Evolutionary conservation across 768 basidiomycete species (phyloP).

Genomic region (Tephrocybe rancida): DNA sequence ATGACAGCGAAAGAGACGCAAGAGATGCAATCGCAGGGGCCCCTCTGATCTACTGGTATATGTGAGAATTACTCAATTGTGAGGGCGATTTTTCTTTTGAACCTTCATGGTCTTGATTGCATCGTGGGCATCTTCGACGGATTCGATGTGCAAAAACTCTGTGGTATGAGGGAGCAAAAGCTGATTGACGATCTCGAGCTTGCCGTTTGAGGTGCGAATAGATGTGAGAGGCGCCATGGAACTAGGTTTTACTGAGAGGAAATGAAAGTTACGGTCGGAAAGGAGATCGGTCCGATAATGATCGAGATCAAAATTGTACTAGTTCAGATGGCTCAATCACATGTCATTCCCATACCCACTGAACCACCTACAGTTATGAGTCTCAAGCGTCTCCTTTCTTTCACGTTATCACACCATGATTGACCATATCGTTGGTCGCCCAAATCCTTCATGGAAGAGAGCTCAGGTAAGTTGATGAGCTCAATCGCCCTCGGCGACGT

Average conservation of each 20-base stretch:
- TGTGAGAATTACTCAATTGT: slow-evolving; percentile 3
- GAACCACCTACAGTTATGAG: background rate
- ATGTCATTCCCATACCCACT: slow-evolving; percentile 7
- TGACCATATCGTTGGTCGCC: slow-evolving; percentile 88
- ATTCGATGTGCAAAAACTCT: slow-evolving; percentile 65
- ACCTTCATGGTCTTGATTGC: slow-evolving; percentile 98
- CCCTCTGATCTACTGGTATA: slow-evolving; percentile 61
- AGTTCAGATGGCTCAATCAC: slow-evolving; percentile 14
- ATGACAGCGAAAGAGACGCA: slow-evolving; percentile 78
- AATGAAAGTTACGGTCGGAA: too few relatives aligned
- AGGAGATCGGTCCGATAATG: background rate
- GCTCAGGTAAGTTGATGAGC: slow-evolving; percentile 57
- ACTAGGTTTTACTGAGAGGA: background rate
- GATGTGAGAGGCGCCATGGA: slow-evolving; percentile 38
- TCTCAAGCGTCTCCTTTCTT: slow-evolving; percentile 9
- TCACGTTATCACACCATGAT: slow-evolving; percentile 60
- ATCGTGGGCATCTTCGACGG: slow-evolving; percentile 83
- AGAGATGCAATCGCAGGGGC: slow-evolving; percentile 96
- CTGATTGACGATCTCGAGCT: slow-evolving; percentile 88
- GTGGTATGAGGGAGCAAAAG: slow-evolving; percentile 78
- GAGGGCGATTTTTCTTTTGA: slow-evolving; percentile 13
- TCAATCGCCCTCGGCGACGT: background rate
- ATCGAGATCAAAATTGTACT: background rate
- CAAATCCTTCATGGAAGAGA: slow-evolving; percentile 89
- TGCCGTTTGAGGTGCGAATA: slow-evolving; percentile 40